These are phyloP conservation scores for Penicillium fimorum DNA, from an alignment of 495 filamentous ascomycete species.

Conservation along the genomic window DNA sequence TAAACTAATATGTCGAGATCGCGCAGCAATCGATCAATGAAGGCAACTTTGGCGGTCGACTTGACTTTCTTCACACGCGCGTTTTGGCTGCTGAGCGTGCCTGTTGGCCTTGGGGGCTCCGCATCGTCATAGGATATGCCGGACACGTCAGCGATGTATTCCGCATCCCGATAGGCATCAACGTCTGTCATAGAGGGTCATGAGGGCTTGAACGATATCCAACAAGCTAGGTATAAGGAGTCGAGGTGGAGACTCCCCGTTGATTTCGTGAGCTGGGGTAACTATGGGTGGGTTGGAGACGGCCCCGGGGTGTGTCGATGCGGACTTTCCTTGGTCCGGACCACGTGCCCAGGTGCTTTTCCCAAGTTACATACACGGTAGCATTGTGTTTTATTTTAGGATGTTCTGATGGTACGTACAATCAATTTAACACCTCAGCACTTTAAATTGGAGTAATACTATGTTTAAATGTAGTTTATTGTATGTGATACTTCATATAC, in stretches of 20 bases:
- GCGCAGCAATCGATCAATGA: conserved; percentile 67
- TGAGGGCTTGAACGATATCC: conserved; percentile 37
- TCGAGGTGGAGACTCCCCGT: conserved; percentile 15
- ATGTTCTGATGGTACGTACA: not conserved
- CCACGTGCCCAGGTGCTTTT: conserved; percentile 23
- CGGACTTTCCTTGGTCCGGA: conserved; percentile 30
- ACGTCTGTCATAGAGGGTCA: conserved; percentile 54
- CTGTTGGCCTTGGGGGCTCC: conserved; percentile 17
- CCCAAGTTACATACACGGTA: not conserved
- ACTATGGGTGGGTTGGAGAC: conserved; percentile 12
- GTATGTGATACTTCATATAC: not conserved
- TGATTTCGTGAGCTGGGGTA: conserved; percentile 9
- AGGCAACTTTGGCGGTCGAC: conserved; percentile 47
- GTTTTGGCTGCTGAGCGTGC: conserved; percentile 26
- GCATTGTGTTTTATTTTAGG: not conserved
- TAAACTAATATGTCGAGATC: conserved; percentile 80
- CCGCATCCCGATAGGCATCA: conserved; percentile 52
- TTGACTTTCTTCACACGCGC: conserved; percentile 41
- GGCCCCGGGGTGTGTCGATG: conserved; percentile 12
- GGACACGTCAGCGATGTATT: conserved; percentile 52
- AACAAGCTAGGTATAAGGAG: conserved; percentile 13
- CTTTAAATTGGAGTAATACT: not conserved
- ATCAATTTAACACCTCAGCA: not conserved
- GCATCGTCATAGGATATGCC: conserved; percentile 40
- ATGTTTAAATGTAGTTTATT: not conserved